Percentiles rank a stretch among this genome's conserved stretches.
phyloP scores from a whole-genome alignment of 495 filamentous ascomycete genomes.

The Thozetella sp. region DNA sequence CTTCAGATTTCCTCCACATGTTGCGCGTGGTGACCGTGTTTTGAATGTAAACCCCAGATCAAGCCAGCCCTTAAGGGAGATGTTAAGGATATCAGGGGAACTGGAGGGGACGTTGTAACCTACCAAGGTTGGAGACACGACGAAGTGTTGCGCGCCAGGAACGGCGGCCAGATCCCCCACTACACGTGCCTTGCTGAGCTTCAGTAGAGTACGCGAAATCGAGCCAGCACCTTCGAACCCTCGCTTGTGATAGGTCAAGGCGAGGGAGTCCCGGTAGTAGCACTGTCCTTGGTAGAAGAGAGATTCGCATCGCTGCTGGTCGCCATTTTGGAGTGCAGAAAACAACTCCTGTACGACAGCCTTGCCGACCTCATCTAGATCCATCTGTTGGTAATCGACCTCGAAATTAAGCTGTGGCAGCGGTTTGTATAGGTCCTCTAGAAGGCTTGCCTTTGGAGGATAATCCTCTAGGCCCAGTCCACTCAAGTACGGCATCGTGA shows the following conservation, averaged over 20 bases:
- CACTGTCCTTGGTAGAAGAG: constrained; percentile 11
- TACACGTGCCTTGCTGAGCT: constrained; percentile 9
- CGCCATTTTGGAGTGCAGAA: constrained; percentile 6
- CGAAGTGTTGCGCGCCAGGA: not conserved
- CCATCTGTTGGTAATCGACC: constrained; percentile 4
- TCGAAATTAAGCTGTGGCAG: constrained; percentile 11
- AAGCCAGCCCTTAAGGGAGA: constrained; percentile 11
- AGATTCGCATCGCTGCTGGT: constrained; percentile 7
- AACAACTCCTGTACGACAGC: constrained; percentile 6
- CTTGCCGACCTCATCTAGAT: not conserved
- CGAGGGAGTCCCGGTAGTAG: constrained; percentile 17
- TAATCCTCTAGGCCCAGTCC: constrained; percentile 7
- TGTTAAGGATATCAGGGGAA: constrained; percentile 2
- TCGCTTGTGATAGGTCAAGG: constrained; percentile 13
- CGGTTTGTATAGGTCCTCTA: constrained; percentile 11
- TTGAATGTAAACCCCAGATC: constrained; percentile 14
- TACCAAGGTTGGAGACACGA: not conserved
- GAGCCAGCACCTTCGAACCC: constrained; percentile 9
- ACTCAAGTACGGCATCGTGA: not conserved
- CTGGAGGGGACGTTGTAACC: constrained; percentile 2
- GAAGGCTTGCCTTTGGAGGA: constrained; percentile 14
- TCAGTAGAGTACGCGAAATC: constrained; percentile 9
- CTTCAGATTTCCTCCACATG: constrained; percentile 16
- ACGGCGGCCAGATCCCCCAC: not conserved
- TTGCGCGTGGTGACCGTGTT: constrained; percentile 9